phyloP scores from a whole-genome alignment of 371 early-diverging fungal genomes.

The Choanephora cucurbitarum region DNA sequence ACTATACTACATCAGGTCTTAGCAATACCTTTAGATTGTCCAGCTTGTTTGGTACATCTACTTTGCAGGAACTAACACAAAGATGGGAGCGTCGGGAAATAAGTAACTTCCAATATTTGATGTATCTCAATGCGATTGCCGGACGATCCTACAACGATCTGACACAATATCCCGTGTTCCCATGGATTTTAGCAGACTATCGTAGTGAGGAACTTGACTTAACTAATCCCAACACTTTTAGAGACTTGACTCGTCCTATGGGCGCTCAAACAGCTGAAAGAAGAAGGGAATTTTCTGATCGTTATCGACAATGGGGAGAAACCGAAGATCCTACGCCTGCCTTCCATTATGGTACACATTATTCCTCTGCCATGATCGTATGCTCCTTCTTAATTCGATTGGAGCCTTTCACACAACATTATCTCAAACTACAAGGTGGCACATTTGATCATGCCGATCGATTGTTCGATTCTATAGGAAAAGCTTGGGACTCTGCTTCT shows the following conservation, averaged over 20 bases:
- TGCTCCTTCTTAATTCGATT: slow-evolving; percentile 82
- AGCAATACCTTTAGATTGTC: slow-evolving; percentile 54
- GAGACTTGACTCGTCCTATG: slow-evolving; percentile 86
- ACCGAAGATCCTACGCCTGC: slow-evolving; percentile 70
- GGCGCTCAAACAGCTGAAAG: slow-evolving; percentile 77
- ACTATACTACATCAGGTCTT: slow-evolving; percentile 16
- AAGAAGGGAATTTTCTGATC: slow-evolving; percentile 59
- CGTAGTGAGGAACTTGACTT: slow-evolving; percentile 71
- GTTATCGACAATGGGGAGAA: slow-evolving; percentile 72
- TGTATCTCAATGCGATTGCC: slow-evolving; percentile 85
- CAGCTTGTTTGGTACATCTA: slow-evolving; percentile 68
- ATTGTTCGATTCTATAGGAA: slow-evolving; percentile 66
- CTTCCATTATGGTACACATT: slow-evolving; percentile 92
- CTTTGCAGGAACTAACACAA: slow-evolving; percentile 65
- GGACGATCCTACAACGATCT: slow-evolving; percentile 74
- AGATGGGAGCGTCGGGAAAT: slow-evolving; percentile 81
- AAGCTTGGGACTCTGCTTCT: slow-evolving; percentile 70
- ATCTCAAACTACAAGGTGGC: slow-evolving; percentile 79
- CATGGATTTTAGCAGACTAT: slow-evolving; percentile 78
- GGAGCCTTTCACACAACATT: slow-evolving; percentile 85
- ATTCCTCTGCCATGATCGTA: slow-evolving; percentile 85
- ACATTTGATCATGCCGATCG: slow-evolving; percentile 89
- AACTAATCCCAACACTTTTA: slow-evolving; percentile 65
- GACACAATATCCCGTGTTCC: slow-evolving; percentile 75
- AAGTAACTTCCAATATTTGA: slow-evolving; percentile 86